These are phyloP conservation scores for Drosera capensis DNA, from an alignment of 148 eudicot genomes.

Conservation along the genomic window DNA sequence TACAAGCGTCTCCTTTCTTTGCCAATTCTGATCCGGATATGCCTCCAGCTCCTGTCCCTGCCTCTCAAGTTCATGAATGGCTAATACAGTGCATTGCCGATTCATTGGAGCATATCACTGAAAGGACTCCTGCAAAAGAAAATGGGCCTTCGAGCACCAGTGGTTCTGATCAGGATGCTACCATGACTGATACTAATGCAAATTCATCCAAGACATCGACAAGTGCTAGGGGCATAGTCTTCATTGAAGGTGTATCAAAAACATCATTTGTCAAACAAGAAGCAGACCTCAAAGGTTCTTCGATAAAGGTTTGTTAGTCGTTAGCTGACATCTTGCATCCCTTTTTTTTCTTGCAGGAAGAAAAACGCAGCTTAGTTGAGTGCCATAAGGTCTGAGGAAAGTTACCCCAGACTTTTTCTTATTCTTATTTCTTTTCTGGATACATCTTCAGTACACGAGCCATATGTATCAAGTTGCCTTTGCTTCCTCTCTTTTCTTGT, in stretches of 20 bases:
- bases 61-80: conserved; percentile 82
- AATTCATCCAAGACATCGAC: conserved; percentile 46
- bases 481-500: no score
- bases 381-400: not conserved
- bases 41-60: conserved; percentile 96
- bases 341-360: not conserved
- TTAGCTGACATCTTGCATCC: not conserved
- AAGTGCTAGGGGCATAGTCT: conserved; percentile 55
- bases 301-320: conserved; percentile 44
- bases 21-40: conserved; percentile 97
- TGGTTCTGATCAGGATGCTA: conserved; percentile 65
- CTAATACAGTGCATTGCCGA: conserved; percentile 61
- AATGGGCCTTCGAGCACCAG: conserved; percentile 46
- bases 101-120: conserved; percentile 65
- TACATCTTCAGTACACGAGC: no score
- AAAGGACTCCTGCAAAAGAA: conserved; percentile 66
- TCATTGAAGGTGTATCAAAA: conserved; percentile 85
- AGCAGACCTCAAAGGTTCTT: conserved; percentile 63
- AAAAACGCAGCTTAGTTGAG: not conserved
- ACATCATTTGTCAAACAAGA: conserved; percentile 74
- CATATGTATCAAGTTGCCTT: no score
- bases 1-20: conserved; percentile 79
- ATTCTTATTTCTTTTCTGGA: no score
- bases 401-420: no score
- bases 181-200: conserved; percentile 72